Percentiles rank a stretch among this genome's conserved stretches.
Conservation (phyloP, 2,329 filamentous ascomycete genomes). For the Akanthomyces muscarius region DNA sequence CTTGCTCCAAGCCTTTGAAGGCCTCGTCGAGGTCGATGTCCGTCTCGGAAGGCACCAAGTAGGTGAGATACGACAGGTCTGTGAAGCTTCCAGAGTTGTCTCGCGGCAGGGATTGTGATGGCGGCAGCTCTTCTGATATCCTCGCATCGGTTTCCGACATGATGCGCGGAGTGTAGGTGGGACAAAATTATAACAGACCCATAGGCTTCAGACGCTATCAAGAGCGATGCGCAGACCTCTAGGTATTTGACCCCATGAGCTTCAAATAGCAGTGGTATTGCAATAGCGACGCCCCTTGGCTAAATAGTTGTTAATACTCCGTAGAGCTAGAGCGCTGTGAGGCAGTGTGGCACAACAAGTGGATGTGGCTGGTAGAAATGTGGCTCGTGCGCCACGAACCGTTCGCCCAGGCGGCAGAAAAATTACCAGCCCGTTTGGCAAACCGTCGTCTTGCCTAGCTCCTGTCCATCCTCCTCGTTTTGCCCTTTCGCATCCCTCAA, state of each 20-base stretch:
- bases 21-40: constrained; percentile 50
- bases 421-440: constrained; percentile 2
- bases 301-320: neutral
- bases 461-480: neutral
- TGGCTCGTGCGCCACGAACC: constrained; percentile 7
- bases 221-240: neutral
- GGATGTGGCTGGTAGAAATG: constrained; percentile 11
- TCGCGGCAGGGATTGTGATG: neutral
- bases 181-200: neutral
- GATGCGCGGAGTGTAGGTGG: neutral
- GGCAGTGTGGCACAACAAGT: neutral
- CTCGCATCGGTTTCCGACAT: constrained; percentile 12
- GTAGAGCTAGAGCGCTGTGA: neutral
- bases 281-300: neutral
- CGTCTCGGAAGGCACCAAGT: constrained; percentile 56
- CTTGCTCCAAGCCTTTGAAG: constrained; percentile 41
- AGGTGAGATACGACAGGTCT: constrained; percentile 56
- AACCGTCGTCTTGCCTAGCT: neutral
- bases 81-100: constrained; percentile 40
- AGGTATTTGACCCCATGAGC: neutral
- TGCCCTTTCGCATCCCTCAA: neutral
- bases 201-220: neutral
- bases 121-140: neutral
- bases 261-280: neutral
- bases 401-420: neutral